Conservation (phyloP, 768 basidiomycete species). For the Nidularia sp. region DNA sequence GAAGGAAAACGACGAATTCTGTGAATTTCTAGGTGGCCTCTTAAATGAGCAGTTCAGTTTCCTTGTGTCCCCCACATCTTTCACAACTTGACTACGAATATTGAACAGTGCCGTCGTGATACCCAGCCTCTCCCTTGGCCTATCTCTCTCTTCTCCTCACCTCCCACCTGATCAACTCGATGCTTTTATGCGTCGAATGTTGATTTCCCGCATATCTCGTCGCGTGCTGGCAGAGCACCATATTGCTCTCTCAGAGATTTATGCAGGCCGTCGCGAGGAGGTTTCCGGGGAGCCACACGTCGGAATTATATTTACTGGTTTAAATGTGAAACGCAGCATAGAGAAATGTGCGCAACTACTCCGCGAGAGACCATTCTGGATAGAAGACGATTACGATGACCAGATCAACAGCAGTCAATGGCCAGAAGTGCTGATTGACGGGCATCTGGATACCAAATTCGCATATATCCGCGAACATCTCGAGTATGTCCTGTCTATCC, state of each 20-base stretch:
- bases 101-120: slow-evolving; percentile 63
- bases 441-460: slow-evolving; percentile 66
- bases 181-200: slow-evolving; percentile 87
- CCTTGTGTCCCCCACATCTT: slow-evolving; percentile 1
- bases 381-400: slow-evolving; percentile 31
- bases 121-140: slow-evolving; percentile 75
- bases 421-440: slow-evolving; percentile 71
- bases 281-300: slow-evolving; percentile 56
- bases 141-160: slow-evolving; percentile 80
- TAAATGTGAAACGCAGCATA: slow-evolving; percentile 68
- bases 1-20: slow-evolving; percentile 77
- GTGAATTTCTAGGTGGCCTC: slow-evolving; percentile 58
- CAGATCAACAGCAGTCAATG: slow-evolving; percentile 27
- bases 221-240: slow-evolving; percentile 90
- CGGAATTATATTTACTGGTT: slow-evolving; percentile 78
- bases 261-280: slow-evolving; percentile 31
- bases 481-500: slow-evolving; percentile 48
- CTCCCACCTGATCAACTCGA: slow-evolving; percentile 77
- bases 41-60: slow-evolving; percentile 71
- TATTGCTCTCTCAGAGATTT: slow-evolving; percentile 68
- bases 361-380: slow-evolving; percentile 38
- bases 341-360: slow-evolving; percentile 63
- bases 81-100: background rate
- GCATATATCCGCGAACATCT: slow-evolving; percentile 85
- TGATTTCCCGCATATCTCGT: slow-evolving; percentile 85